Conservation (phyloP, 331 rosid species). For the Ulmus americana region DNA sequence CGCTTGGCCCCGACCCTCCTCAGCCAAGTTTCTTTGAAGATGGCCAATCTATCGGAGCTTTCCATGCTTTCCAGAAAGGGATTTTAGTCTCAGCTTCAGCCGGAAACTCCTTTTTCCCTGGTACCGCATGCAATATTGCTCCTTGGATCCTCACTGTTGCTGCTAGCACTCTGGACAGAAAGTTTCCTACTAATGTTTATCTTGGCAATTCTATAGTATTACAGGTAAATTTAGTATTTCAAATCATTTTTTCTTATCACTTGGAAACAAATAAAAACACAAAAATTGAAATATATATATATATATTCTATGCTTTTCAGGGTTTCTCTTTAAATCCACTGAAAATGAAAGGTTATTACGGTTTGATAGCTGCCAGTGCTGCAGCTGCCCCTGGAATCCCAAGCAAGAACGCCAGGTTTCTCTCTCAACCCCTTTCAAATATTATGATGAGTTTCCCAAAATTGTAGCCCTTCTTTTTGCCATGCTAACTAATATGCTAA, state of each 20-base stretch:
- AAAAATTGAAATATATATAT: not conserved
- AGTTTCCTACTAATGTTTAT: conserved; percentile 47
- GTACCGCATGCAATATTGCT: conserved; percentile 66
- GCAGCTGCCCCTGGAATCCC: conserved; percentile 49
- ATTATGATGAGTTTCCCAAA: not conserved
- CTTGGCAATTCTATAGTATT: conserved; percentile 54
- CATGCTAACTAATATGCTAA: too few relatives aligned
- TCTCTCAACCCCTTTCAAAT: not conserved
- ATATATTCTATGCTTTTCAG: conserved; percentile 28
- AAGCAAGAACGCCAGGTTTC: conserved; percentile 57
- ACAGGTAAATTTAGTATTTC: conserved; percentile 39
- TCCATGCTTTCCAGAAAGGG: conserved; percentile 65
- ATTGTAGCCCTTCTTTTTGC: not conserved
- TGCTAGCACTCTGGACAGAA: conserved; percentile 56
- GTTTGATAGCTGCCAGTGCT: conserved; percentile 49
- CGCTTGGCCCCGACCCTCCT: conserved; percentile 59
- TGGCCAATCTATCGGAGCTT: conserved; percentile 45
- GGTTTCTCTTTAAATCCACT: conserved; percentile 60
- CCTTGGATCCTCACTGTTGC: conserved; percentile 80
- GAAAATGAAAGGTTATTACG: conserved; percentile 34
- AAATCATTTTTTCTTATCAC: not conserved
- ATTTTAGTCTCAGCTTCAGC: conserved; percentile 70
- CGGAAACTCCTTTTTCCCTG: conserved; percentile 55
- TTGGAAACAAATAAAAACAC: not conserved
- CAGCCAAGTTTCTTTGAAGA: conserved; percentile 46